phyloP scores from a whole-genome alignment of 345 rosid genomes.

The Gossypium ekmanianum region DNA sequence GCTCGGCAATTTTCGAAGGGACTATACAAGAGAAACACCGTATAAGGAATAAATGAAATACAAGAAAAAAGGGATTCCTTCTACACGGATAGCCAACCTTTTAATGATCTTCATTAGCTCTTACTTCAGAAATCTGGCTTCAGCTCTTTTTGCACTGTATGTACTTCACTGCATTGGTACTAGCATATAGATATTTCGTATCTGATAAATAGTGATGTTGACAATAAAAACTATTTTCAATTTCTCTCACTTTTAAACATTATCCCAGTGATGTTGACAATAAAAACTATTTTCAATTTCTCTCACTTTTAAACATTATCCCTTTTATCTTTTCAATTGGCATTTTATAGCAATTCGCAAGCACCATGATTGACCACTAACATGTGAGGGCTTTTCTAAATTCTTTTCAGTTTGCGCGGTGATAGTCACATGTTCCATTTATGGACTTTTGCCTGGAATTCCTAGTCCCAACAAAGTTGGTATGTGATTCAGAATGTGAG shows the following conservation, averaged over 20 bases:
- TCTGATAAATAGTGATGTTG: not conserved
- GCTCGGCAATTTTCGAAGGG: slow-evolving; percentile 49
- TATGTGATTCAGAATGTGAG: not conserved
- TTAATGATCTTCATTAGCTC: not conserved
- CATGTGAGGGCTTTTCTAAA: not conserved
- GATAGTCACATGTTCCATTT: not conserved
- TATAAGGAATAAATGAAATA: slow-evolving; percentile 14
- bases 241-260: not conserved
- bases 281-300: not conserved
- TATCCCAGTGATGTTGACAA: not conserved
- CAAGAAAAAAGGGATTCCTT: not conserved
- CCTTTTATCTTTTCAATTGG: not conserved
- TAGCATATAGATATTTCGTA: not conserved
- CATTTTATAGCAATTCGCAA: not conserved
- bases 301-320: not conserved
- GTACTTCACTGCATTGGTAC: not conserved
- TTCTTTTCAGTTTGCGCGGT: not conserved
- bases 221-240: not conserved
- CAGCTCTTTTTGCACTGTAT: slow-evolving; percentile 3
- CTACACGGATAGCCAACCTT: not conserved
- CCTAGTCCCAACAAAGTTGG: not conserved
- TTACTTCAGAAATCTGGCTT: not conserved
- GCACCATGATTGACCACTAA: not conserved
- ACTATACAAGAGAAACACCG: slow-evolving; percentile 40
- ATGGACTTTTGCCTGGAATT: not conserved